Evolutionary conservation across 352 stramenopile genomes (phyloP).

Genomic region (Globisporangium yorkense): DNA sequence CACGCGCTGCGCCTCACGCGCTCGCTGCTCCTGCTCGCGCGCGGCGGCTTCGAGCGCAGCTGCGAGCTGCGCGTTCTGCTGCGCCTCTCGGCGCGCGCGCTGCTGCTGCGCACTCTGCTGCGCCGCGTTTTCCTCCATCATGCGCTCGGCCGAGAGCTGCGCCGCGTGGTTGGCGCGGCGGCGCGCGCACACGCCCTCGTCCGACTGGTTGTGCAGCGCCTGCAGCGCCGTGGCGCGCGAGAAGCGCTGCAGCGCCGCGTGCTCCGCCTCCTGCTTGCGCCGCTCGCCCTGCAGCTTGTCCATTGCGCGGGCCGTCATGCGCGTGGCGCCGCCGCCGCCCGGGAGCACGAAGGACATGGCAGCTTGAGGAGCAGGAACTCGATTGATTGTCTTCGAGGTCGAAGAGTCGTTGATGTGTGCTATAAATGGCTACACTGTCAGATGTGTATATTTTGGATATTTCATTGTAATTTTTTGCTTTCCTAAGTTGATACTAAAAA

Average conservation of each 20-base stretch:
- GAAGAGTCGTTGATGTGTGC: too few species aligned
- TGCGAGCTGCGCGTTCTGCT: constrained; percentile 74
- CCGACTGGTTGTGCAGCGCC: constrained; percentile 53
- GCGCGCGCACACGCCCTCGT: constrained; percentile 39
- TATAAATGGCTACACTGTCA: too few species aligned
- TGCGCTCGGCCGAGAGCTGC: constrained; percentile 61
- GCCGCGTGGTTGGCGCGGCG: constrained; percentile 52
- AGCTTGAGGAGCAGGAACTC: too few species aligned
- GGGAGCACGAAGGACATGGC: neutral
- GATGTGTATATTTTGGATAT: too few species aligned
- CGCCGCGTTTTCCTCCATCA: constrained; percentile 49
- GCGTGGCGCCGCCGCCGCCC: constrained; percentile 16
- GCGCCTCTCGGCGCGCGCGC: constrained; percentile 30
- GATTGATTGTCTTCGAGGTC: too few species aligned
- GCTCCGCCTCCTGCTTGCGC: constrained; percentile 52
- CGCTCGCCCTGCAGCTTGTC: constrained; percentile 60
- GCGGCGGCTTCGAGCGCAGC: constrained; percentile 60
- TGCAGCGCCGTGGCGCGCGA: constrained; percentile 53
- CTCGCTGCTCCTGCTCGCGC: constrained; percentile 58
- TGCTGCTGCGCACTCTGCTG: constrained; percentile 15
- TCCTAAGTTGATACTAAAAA: too few species aligned
- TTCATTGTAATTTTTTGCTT: too few species aligned
- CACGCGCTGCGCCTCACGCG: constrained; percentile 88
- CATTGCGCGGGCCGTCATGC: constrained; percentile 56
- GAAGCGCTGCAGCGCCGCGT: constrained; percentile 48